Base-by-base conservation (phyloP, 139 green algal species). In the Pleodorina starrii region DNA sequence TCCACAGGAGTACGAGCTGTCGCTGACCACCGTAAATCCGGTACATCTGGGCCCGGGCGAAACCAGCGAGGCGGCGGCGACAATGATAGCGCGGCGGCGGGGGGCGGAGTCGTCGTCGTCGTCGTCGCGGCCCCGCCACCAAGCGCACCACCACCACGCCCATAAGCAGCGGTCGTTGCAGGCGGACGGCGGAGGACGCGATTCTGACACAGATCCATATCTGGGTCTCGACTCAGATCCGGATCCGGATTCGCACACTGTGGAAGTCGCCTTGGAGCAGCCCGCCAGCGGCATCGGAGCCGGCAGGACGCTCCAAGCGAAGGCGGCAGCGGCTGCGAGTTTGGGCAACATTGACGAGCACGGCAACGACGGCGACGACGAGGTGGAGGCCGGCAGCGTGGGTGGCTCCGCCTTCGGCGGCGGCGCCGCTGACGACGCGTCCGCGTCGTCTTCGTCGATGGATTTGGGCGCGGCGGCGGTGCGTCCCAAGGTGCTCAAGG, bases 1-100 rank as follows among this genome's bases (percentile, higher is more conserved):
- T 25, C 68, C 35, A 17, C 38, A 87, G 80, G 80, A 59, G 16
- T 87, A 87, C 44, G 60, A 77, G 60, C 14, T 9, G 16, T 87
- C 80, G 5, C 51, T 87, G 9, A 2, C 16, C 1, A 73, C 51
- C 25, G 78, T 85, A 2, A 25, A 73, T 36, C 21, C 78, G 5
- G 36, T 85, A 11, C 78, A 63, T 36, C 25, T 84, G 19, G 76
- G 48, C 1, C 32, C 48, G 5, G 74, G 46, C 46, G 27, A n/a
- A n/a, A n/a, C n/a, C n/a, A n/a, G n/a, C n/a, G n/a, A n/a, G n/a
- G n/a, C n/a, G n/a, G 43, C 74, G 3, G 43, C 46, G 19, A 44
- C 72, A 54, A 57, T 3, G 10, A 48, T 7, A 25, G 69, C 69
- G 40, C 32, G 69, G 35, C 69, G 69, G 32, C 57, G 17, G 29